phyloP scores from a whole-genome alignment of 495 filamentous ascomycete genomes.

The Choiromyces venosus region DNA sequence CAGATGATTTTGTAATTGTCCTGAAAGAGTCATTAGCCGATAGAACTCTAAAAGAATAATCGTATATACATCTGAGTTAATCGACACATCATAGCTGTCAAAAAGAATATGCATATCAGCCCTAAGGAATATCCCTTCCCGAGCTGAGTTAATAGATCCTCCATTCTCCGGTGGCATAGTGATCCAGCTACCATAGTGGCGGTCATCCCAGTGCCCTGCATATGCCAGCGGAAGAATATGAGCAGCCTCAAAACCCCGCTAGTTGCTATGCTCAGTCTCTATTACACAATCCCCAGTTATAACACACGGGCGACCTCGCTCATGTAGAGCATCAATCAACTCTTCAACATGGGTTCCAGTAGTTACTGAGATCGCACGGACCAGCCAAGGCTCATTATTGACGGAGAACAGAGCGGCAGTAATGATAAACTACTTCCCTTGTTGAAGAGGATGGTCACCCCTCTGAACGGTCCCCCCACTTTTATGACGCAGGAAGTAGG shows the following conservation, averaged over 20 bases:
- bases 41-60: conserved; percentile 42
- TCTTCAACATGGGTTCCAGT: conserved; percentile 36
- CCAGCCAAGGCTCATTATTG: conserved; percentile 40
- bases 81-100: conserved; percentile 24
- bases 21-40: too few relatives aligned
- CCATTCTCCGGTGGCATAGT: too few relatives aligned
- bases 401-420: conserved; percentile 28
- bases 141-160: conserved; percentile 43
- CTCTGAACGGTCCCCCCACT: conserved; percentile 35
- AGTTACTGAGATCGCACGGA: conserved; percentile 36
- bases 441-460: conserved; percentile 37
- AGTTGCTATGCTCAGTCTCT: too few relatives aligned
- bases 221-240: too few relatives aligned
- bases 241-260: too few relatives aligned
- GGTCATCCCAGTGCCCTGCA: too few relatives aligned
- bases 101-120: conserved; percentile 43
- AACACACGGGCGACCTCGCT: conserved; percentile 42
- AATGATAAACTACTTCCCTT: conserved; percentile 43
- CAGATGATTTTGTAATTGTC: too few relatives aligned
- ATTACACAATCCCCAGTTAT: too few relatives aligned
- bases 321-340: conserved; percentile 39
- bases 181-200: too few relatives aligned
- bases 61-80: conserved; percentile 41
- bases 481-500: conserved; percentile 37
- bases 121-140: conserved; percentile 43